Evolutionary conservation across 2,329 filamentous ascomycete genomes (phyloP).

Genomic region (Alternaria sp.): DNA sequence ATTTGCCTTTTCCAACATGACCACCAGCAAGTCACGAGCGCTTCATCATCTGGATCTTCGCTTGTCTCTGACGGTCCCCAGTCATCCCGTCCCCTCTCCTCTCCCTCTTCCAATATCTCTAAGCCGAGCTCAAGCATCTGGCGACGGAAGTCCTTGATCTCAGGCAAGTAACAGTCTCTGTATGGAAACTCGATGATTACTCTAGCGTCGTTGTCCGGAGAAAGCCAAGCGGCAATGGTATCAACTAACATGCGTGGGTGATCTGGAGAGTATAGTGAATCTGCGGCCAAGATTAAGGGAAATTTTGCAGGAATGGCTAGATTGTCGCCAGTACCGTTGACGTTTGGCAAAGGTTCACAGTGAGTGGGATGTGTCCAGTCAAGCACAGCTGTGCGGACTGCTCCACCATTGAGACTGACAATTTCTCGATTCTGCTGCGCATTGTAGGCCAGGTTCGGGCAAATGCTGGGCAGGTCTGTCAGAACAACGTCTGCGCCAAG

Average conservation of each 20-base stretch:
- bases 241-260: conserved; percentile 79
- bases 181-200: conserved; percentile 84
- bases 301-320: conserved; percentile 44
- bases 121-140: conserved; percentile 66
- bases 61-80: conserved; percentile 64
- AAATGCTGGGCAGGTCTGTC: conserved; percentile 85
- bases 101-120: conserved; percentile 66
- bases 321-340: conserved; percentile 8
- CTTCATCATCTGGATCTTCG: conserved; percentile 58
- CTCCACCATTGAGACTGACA: conserved; percentile 65
- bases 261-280: conserved; percentile 85
- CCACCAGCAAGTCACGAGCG: conserved; percentile 73
- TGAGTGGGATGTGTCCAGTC: conserved; percentile 75
- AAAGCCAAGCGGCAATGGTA: conserved; percentile 75
- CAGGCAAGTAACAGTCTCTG: conserved; percentile 72
- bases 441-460: conserved; percentile 82
- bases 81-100: conserved; percentile 75
- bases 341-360: conserved; percentile 29
- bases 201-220: conserved; percentile 64
- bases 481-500: conserved; percentile 74
- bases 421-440: conserved; percentile 68
- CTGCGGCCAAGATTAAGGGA: conserved; percentile 79
- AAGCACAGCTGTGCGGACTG: conserved; percentile 70
- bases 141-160: conserved; percentile 70
- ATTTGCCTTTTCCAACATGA: conserved; percentile 63